Evolutionary conservation across 2,329 filamentous ascomycete species (phyloP), one percentile per base, ranked within the genome.

Genomic region (Penicillium freii): DNA sequence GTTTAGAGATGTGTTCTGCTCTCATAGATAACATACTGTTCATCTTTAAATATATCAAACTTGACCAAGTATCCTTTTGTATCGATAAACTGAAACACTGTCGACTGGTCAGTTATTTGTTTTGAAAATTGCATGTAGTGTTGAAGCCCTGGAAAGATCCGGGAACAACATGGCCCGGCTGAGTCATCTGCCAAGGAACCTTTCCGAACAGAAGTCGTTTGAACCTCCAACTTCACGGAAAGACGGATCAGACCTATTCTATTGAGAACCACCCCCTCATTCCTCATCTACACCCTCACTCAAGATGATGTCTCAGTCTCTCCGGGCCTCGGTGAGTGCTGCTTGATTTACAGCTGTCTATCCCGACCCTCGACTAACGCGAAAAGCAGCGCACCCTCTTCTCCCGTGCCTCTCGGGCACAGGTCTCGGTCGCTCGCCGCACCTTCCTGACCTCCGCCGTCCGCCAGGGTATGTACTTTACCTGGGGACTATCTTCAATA

Each of bases 391-490:
- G 84, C 79, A 83, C 83, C 75, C 75, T 84, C 73, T 75, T 87
- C 73, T 79, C 80, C 77, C 83, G 84, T 77, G 79, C 82, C 71
- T 80, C 80, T 76, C 81, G 82, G 72, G 82, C 82, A 73, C 82
- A 83, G 73, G 77, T 77, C 74, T 74, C 77, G 74, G 73, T 81
- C 67, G 77, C 81, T 71, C 82, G 82, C 75, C 84, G 86, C 73
- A 84, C 82, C 73, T 86, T 87, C 78, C 80, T 87, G 77, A 82
- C 82, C 65, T 82, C 85, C 64, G 80, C 82, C 67, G 77, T 82
- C 72, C 82, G 84, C 74, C 81, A 83, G 81, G 84, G 85, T 87
- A 81, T 72, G 75, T 77, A 68, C 71, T 49, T n/a, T 38, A 46
- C 40, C 19, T 21, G 15, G 34, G 27, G 17, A 19, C 8, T 52